Conservation (phyloP, 225 moss, liverwort and hornwort species). For the Asterella californica region DNA sequence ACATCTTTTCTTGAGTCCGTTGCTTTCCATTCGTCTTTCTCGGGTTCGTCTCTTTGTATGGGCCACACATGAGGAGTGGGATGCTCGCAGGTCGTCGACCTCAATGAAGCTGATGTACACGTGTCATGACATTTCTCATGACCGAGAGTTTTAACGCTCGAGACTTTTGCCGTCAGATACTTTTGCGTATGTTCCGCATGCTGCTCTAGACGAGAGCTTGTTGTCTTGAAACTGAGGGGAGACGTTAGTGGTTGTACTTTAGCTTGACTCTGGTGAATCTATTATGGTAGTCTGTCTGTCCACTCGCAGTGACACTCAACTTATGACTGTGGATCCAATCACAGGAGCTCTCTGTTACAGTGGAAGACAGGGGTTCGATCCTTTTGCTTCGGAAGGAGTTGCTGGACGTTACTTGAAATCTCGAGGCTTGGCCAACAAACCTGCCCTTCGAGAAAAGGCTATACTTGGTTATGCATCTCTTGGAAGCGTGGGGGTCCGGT, state of each 20-base stretch:
- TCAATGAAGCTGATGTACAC: no score
- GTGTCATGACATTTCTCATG: no score
- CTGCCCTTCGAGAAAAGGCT: slow-evolving; percentile 49
- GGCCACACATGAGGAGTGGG: no score
- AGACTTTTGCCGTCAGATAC: no score
- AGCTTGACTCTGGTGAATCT: slow-evolving; percentile 82
- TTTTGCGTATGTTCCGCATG: no score
- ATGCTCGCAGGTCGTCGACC: no score
- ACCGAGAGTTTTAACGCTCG: no score
- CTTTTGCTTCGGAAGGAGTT: slow-evolving; percentile 72
- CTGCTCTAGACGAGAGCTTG: no score
- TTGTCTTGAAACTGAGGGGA: no score
- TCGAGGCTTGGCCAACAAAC: slow-evolving; percentile 50
- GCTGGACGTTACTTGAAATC: slow-evolving; percentile 54
- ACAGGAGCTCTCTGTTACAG: slow-evolving; percentile 78
- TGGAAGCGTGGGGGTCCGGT: slow-evolving; percentile 71
- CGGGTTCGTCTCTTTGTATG: no score
- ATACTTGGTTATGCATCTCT: slow-evolving; percentile 88
- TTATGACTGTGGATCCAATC: slow-evolving; percentile 84
- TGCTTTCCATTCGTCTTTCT: no score
- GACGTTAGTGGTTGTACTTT: slow-evolving; percentile 71
- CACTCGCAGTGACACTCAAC: slow-evolving; percentile 77
- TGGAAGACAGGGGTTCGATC: slow-evolving; percentile 67
- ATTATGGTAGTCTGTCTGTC: slow-evolving; percentile 75
- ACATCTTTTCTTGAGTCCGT: no score